Conservation (phyloP, 768 basidiomycete genomes). For the Trametes cingulata region DNA sequence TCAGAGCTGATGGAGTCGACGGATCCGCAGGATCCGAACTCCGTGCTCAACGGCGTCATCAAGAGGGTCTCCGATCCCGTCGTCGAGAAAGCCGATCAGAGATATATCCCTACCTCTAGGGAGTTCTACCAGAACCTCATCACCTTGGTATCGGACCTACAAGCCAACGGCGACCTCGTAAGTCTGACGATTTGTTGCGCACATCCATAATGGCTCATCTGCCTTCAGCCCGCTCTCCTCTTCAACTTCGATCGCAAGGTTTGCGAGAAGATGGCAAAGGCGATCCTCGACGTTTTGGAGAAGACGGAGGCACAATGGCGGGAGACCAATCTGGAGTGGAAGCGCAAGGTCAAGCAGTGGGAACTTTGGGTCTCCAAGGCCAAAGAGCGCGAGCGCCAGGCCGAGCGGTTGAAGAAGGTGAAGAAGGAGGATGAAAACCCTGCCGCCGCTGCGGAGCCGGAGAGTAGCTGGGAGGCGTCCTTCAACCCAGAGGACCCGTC, state of each 20-base stretch:
- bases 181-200: conserved; percentile 28
- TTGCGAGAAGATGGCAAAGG: conserved; percentile 55
- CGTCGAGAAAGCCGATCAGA: conserved; percentile 30
- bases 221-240: conserved; percentile 58
- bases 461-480: conserved; percentile 48
- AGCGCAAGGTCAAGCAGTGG: conserved; percentile 50
- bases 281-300: conserved; percentile 40
- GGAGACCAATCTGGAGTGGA: conserved; percentile 46
- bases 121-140: conserved; percentile 48
- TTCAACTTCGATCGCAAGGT: conserved; percentile 64
- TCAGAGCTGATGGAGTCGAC: conserved; percentile 37
- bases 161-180: conserved; percentile 55
- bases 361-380: conserved; percentile 48
- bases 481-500: conserved; percentile 63
- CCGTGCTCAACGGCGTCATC: conserved; percentile 43
- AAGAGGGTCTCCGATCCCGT: conserved; percentile 42
- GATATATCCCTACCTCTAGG: conserved; percentile 34
- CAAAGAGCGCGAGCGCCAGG: conserved; percentile 50
- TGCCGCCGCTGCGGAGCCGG: conserved; percentile 23
- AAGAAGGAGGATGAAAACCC: conserved; percentile 36
- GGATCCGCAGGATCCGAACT: conserved; percentile 36
- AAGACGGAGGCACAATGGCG: conserved; percentile 54
- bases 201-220: background rate
- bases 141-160: conserved; percentile 56
- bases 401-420: conserved; percentile 41